phyloP scores from a whole-genome alignment of 768 basidiomycete species.

The Artomyces pyxidatus region DNA sequence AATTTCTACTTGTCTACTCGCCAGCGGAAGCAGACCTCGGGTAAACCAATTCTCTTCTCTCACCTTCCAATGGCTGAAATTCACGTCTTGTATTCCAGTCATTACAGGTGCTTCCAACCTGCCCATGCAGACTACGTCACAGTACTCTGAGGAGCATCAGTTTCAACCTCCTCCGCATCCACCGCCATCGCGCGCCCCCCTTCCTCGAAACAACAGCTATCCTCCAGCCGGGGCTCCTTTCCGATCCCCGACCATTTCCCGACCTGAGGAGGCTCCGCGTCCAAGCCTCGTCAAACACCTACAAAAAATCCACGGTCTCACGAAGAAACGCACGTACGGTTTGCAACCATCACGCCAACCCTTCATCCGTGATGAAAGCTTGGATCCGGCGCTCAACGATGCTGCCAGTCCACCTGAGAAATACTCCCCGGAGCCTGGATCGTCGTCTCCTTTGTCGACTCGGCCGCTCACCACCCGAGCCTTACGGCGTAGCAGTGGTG shows the following conservation, averaged over 20 bases:
- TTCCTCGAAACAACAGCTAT: slow-evolving; percentile 12
- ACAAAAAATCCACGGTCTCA: slow-evolving; percentile 16
- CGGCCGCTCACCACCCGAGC: no score
- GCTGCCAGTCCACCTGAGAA: no score
- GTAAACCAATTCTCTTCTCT: neutral
- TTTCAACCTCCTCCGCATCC: neutral
- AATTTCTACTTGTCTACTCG: slow-evolving; percentile 11
- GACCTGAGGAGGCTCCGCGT: slow-evolving; percentile 3
- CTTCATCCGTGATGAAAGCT: slow-evolving; percentile 12
- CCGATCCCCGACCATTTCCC: neutral
- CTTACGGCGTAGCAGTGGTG: no score
- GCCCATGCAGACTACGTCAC: neutral
- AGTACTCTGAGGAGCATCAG: neutral
- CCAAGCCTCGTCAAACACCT: slow-evolving; percentile 15
- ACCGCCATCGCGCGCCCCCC: slow-evolving; percentile 8
- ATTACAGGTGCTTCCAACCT: neutral
- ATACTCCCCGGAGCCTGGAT: no score
- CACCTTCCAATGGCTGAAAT: neutral
- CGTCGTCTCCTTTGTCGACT: no score
- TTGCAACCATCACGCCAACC: slow-evolving; percentile 10
- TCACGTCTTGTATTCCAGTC: neutral
- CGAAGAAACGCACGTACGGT: slow-evolving; percentile 17
- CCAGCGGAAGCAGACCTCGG: neutral
- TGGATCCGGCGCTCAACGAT: neutral
- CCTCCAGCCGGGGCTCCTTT: neutral